Evolutionary conservation across 768 basidiomycete species (phyloP).

Genomic region (Russula sp.): DNA sequence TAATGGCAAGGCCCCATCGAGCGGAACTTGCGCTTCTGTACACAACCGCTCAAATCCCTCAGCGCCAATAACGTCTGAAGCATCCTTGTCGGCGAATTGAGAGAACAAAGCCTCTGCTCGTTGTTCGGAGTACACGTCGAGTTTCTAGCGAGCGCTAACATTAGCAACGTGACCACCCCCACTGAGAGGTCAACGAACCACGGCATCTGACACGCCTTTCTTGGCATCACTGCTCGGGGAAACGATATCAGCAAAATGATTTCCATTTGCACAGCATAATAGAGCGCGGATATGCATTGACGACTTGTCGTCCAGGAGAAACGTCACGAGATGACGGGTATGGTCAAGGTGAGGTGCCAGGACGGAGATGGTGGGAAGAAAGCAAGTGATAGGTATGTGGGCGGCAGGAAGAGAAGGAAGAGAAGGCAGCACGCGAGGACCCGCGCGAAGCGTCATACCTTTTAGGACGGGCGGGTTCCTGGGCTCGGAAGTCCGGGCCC

Average conservation of each 20-base stretch:
- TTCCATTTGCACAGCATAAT: constrained; percentile 25
- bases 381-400: constrained; percentile 6
- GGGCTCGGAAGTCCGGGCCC: constrained; percentile 20
- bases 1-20: constrained; percentile 71
- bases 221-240: constrained; percentile 15
- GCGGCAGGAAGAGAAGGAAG: constrained; percentile 13
- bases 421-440: constrained; percentile 11
- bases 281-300: constrained; percentile 27
- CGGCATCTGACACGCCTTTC: constrained; percentile 6
- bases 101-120: constrained; percentile 54
- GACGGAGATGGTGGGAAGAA: constrained; percentile 21
- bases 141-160: constrained; percentile 21
- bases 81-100: constrained; percentile 54
- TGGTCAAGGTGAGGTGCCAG: constrained; percentile 16
- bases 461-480: constrained; percentile 30
- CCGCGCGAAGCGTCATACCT: constrained; percentile 26
- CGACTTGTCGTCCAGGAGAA: constrained; percentile 14
- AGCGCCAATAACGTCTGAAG: constrained; percentile 57
- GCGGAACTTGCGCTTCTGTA: constrained; percentile 61
- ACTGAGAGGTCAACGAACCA: constrained; percentile 7
- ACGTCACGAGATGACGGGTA: constrained; percentile 16
- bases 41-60: constrained; percentile 73
- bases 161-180: constrained; percentile 4
- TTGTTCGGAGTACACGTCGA: constrained; percentile 49
- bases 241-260: constrained; percentile 21